These are phyloP conservation scores for Saturnispora quitensis DNA, from an alignment of 805 yeast genomes.

Conservation along the genomic window DNA sequence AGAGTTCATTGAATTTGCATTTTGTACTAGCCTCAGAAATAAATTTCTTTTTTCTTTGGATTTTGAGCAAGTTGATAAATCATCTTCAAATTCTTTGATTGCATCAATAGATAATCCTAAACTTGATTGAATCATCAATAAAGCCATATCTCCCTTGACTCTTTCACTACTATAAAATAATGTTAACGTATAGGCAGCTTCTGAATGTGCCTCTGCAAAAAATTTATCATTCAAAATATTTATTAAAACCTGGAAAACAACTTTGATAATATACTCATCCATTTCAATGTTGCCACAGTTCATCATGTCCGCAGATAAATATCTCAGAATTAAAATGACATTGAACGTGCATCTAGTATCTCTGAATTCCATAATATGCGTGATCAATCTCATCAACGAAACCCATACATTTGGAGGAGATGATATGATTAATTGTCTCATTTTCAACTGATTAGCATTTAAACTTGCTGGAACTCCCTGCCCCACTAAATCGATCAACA, in stretches of 20 bases:
- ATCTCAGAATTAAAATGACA: slow-evolving; percentile 71
- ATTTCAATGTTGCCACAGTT: slow-evolving; percentile 59
- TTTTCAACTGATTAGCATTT: slow-evolving; percentile 52
- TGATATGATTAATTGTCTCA: slow-evolving; percentile 57
- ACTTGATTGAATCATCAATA: slow-evolving; percentile 43
- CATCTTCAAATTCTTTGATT: slow-evolving; percentile 53
- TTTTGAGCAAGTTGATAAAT: slow-evolving; percentile 54
- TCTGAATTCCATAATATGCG: slow-evolving; percentile 69
- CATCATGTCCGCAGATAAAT: slow-evolving; percentile 59
- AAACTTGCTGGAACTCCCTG: slow-evolving; percentile 47
- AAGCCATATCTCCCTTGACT: slow-evolving; percentile 60
- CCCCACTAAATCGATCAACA: slow-evolving; percentile 80
- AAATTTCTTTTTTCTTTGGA: slow-evolving; percentile 75
- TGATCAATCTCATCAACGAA: slow-evolving; percentile 64
- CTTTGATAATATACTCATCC: slow-evolving; percentile 56
- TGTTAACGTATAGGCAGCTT: slow-evolving; percentile 84
- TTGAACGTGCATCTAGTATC: slow-evolving; percentile 92
- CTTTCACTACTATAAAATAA: slow-evolving; percentile 68
- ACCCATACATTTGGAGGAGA: slow-evolving; percentile 56
- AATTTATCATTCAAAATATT: slow-evolving; percentile 63
- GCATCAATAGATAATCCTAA: slow-evolving; percentile 47
- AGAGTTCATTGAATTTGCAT: slow-evolving; percentile 42
- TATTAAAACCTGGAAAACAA: slow-evolving; percentile 61
- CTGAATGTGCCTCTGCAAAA: slow-evolving; percentile 80
- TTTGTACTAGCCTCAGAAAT: slow-evolving; percentile 58